Conservation (phyloP, 176 grass and related monocot genomes). For the Themeda triandra region DNA sequence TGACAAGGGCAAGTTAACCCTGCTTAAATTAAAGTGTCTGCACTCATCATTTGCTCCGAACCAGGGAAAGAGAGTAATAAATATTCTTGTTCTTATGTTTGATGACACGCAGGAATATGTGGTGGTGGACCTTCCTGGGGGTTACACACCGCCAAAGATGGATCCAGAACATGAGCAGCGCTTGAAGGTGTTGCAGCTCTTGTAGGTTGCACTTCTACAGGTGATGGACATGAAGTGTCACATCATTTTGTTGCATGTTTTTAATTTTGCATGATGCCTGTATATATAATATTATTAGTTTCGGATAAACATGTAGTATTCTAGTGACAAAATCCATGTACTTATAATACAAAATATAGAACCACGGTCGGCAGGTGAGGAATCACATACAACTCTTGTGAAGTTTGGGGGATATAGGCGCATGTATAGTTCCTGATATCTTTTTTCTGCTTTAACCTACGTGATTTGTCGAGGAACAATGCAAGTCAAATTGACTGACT, state of each 20-base stretch:
- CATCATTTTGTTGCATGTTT: background rate
- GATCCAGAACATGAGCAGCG: constrained; percentile 65
- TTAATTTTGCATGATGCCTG: background rate
- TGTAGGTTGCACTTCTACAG: constrained; percentile 36
- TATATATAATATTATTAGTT: background rate
- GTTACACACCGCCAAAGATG: constrained; percentile 61
- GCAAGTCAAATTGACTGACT: too few relatives aligned
- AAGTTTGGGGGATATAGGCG: background rate
- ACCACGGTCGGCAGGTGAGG: background rate
- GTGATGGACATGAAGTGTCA: background rate
- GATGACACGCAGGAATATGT: constrained; percentile 54
- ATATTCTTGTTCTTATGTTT: background rate
- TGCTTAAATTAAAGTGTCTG: background rate
- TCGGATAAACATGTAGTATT: background rate
- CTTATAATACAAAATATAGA: background rate
- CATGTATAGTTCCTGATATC: background rate
- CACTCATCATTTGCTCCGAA: background rate
- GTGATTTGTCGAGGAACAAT: background rate
- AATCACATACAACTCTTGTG: background rate
- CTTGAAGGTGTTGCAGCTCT: constrained; percentile 61
- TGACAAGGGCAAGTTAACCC: constrained; percentile 58
- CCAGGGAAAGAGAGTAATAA: background rate
- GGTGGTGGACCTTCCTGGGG: constrained; percentile 57
- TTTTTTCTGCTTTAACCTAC: background rate
- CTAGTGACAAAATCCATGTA: background rate